phyloP scores from a whole-genome alignment of 208 protist genomes.

The Trypanosoma vivax region DNA sequence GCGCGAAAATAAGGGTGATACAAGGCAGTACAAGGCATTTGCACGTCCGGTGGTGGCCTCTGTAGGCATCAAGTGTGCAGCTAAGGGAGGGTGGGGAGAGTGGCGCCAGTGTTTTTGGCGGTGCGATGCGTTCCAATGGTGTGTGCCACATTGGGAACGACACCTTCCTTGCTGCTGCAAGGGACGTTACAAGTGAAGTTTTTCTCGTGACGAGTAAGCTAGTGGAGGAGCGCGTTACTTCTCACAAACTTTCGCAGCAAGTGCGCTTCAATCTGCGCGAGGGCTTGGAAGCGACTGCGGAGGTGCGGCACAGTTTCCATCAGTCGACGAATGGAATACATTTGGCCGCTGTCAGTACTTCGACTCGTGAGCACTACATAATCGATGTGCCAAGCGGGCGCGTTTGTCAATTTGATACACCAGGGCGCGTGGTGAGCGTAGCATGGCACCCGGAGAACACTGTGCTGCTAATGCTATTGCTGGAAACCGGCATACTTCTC shows the following conservation, averaged over 20 bases:
- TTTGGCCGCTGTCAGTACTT: conserved; percentile 56
- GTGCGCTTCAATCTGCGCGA: conserved; percentile 15
- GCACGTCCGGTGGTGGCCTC: too few relatives aligned
- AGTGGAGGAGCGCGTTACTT: conserved; percentile 26
- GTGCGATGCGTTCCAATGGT: conserved; percentile 71
- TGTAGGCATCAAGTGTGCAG: too few relatives aligned
- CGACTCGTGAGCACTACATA: conserved; percentile 44
- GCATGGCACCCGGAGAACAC: conserved; percentile 49
- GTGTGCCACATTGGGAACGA: conserved; percentile 75
- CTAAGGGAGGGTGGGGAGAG: too few relatives aligned
- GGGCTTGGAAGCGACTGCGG: neutral
- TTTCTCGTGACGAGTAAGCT: conserved; percentile 66
- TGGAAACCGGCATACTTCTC: conserved; percentile 32
- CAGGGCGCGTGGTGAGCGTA: conserved; percentile 41
- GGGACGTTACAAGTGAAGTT: conserved; percentile 29
- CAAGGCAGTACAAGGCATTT: too few relatives aligned
- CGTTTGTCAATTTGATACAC: conserved; percentile 53
- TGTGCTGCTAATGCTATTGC: conserved; percentile 46
- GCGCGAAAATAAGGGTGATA: too few relatives aligned
- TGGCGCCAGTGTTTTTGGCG: neutral
- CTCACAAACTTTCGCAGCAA: conserved; percentile 26
- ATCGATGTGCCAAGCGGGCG: conserved; percentile 37
- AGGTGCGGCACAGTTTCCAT: conserved; percentile 43
- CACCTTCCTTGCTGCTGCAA: conserved; percentile 53
- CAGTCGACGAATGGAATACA: conserved; percentile 39